Conservation (phyloP, 257 asterid genomes). For the Buddleja alternifolia region DNA sequence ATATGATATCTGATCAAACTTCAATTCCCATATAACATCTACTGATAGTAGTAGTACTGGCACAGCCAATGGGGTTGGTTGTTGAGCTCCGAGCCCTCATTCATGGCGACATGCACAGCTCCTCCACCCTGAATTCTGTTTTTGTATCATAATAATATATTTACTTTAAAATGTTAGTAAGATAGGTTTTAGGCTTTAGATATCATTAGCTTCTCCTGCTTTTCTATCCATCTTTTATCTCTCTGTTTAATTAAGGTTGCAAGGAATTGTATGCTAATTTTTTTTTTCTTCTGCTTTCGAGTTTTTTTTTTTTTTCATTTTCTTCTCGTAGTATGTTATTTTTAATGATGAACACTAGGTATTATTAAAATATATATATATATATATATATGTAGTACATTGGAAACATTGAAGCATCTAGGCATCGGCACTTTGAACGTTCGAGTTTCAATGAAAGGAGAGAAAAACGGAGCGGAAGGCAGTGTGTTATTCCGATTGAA, state of each 20-base stretch:
- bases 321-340: background rate
- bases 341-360: background rate
- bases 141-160: slow-evolving; percentile 21
- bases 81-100: slow-evolving; percentile 47
- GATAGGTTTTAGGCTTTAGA: background rate
- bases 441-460: slow-evolving; percentile 32
- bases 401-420: slow-evolving; percentile 47
- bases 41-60: too few species aligned
- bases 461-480: slow-evolving; percentile 11
- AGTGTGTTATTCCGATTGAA: too few species aligned
- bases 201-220: slow-evolving; percentile 3
- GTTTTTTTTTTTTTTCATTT: background rate
- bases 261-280: slow-evolving; percentile 18
- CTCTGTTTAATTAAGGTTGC: slow-evolving; percentile 2
- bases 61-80: slow-evolving; percentile 43
- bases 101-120: slow-evolving; percentile 17
- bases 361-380: background rate
- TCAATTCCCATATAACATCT: background rate
- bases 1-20: background rate
- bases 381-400: slow-evolving; percentile 23
- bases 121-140: background rate
- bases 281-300: slow-evolving; percentile 30
- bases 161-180: slow-evolving; percentile 2
- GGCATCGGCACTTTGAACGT: slow-evolving; percentile 36
- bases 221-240: slow-evolving; percentile 1